These are phyloP conservation scores for Lathyrus oleraceus DNA, from an alignment of 306 rosid species.

Conservation along the genomic window DNA sequence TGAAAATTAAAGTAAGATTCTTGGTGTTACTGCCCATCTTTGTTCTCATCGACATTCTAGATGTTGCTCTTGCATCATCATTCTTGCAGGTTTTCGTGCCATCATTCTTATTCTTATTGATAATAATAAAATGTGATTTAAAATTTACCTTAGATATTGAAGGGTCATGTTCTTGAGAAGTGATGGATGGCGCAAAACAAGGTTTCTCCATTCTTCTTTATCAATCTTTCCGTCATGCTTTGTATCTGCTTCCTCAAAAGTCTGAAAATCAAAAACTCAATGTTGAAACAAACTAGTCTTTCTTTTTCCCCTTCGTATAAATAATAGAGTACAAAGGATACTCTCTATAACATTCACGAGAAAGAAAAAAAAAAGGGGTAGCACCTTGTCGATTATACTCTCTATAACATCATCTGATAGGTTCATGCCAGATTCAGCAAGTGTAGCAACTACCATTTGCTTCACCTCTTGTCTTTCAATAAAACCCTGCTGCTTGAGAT, in stretches of 20 bases:
- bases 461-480: conserved; percentile 99
- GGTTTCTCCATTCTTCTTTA: conserved; percentile 99
- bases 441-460: conserved; percentile 99
- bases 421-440: conserved; percentile 99
- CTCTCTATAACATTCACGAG: too few relatives aligned
- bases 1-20: too few relatives aligned
- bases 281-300: background rate
- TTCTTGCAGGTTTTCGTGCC: too few relatives aligned
- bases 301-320: background rate
- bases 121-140: background rate
- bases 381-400: conserved; percentile 95
- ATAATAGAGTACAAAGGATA: too few relatives aligned
- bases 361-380: conserved; percentile 28
- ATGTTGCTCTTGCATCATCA: too few relatives aligned
- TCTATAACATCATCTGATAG: conserved; percentile 96
- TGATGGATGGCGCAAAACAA: conserved; percentile 90
- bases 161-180: conserved; percentile 98
- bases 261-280: conserved; percentile 46
- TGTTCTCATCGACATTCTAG: too few relatives aligned
- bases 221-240: conserved; percentile 96
- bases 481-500: conserved; percentile 98
- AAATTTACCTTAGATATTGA: conserved; percentile 86
- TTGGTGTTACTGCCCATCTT: too few relatives aligned
- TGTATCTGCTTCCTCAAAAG: conserved; percentile 98
- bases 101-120: too few relatives aligned